Base-by-base conservation (phyloP, 305 asterid genomes). In the Solanum chacoense region DNA sequence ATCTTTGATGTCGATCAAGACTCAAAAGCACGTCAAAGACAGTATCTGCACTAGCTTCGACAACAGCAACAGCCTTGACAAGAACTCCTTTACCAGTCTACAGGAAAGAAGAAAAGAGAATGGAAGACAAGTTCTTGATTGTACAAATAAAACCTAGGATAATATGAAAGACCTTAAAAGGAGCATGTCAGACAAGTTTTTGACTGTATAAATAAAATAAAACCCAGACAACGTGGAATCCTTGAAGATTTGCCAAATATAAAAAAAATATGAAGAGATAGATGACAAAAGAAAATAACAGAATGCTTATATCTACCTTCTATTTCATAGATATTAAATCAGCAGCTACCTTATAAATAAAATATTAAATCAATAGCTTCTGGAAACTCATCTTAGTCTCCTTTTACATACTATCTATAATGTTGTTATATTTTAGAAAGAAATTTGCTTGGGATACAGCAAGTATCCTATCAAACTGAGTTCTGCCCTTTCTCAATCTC, bases 11-110 rank as follows among this genome's bases (percentile, higher is more conserved):
- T 88, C 94, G 96, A 84, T 96, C 97, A 89, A 94, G 94, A 92
- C 92, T 94, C 92, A 96, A 89, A 87, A 98, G 91, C 90, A 96
- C 94, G 65, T 96, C 98, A 91, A 98, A 98, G 67, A 96, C 98
- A 81, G 98, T 94, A 92, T 96, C 98, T 89, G 99, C 97, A 94
- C 93, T 94, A 16, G 99, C 99, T 88, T 95, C 97, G 88, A 96
- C 95, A 87, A 98, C 98, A 77, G 94, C 99, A 88, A 98, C 98
- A 67, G 99, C 98, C 94, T 98, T 96, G 92, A 96, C 98, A 90
- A 98, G 93, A 88, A 95, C 90, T 87, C 95, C 96, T 91, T 96
- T 96, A 85, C 94, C 98, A 92, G 91, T 90, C 99, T 96, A 91
- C 90, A 92, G 90, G 89, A 87, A 85, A 90, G 85, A 12, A 88